Percentiles rank a stretch among this genome's conserved stretches.
Conservation (phyloP, 176 grass and related monocot species). For the Raddia guianensis region DNA sequence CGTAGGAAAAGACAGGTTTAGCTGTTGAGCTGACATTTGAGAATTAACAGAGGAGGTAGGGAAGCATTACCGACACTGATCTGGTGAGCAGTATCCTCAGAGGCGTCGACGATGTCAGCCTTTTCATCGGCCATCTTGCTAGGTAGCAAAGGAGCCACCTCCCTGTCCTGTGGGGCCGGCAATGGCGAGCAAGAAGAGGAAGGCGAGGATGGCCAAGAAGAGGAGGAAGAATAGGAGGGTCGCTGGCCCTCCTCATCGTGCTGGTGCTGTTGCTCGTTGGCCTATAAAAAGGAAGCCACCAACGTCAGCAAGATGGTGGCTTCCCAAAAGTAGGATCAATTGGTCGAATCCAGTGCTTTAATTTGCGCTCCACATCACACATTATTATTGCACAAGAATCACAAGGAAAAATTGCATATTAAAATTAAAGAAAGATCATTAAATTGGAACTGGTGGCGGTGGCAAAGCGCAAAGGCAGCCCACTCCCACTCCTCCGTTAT, state of each 20-base stretch:
- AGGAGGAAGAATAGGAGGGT: background rate
- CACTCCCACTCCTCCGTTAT: background rate
- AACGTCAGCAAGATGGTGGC: background rate
- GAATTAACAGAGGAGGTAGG: background rate
- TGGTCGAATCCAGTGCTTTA: background rate
- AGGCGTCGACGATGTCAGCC: conserved; percentile 20
- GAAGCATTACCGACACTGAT: conserved; percentile 51
- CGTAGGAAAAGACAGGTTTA: background rate
- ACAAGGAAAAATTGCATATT: background rate
- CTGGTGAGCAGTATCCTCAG: conserved; percentile 56
- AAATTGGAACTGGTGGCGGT: background rate
- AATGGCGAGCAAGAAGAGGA: conserved; percentile 23
- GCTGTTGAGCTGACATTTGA: background rate
- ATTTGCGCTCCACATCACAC: background rate
- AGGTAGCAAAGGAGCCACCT: conserved; percentile 24
- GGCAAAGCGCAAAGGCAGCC: background rate
- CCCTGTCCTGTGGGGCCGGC: background rate
- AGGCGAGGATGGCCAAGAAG: conserved; percentile 1
- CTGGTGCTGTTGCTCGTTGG: conserved; percentile 13
- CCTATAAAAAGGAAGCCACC: conserved; percentile 30
- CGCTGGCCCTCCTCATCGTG: background rate
- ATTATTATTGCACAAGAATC: background rate
- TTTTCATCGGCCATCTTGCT: conserved; percentile 39
- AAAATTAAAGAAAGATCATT: background rate
- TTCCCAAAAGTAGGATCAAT: conserved; percentile 34